Percentiles rank a stretch among this genome's conserved stretches.
These are phyloP conservation scores for Bondarzewia mesenterica DNA, from an alignment of 1,284 basidiomycete genomes.

Conservation along the genomic window DNA sequence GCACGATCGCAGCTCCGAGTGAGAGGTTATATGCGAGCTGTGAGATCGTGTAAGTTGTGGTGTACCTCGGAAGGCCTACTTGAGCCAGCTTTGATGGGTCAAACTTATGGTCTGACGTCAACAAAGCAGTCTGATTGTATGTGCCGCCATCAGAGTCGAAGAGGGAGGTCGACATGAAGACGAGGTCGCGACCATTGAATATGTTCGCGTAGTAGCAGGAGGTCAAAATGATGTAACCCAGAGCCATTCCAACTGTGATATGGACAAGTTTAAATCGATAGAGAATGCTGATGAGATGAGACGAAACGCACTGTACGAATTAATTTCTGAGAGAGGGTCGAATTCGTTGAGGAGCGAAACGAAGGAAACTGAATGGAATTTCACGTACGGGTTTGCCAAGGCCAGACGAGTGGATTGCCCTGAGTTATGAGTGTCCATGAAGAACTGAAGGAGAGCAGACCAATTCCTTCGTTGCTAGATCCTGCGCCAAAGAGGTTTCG, in stretches of 20 bases:
- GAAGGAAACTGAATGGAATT: constrained; percentile 5
- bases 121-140: constrained; percentile 39
- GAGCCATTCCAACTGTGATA: constrained; percentile 35
- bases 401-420: constrained; percentile 44
- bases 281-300: background rate
- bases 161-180: constrained; percentile 42
- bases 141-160: constrained; percentile 31
- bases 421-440: constrained; percentile 49
- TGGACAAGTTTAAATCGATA: background rate
- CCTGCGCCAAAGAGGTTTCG: constrained; percentile 45
- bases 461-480: constrained; percentile 44
- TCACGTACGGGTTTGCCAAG: constrained; percentile 37
- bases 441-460: constrained; percentile 38
- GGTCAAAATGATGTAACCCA: constrained; percentile 40
- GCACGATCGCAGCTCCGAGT: constrained; percentile 39
- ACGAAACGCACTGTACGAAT: constrained; percentile 27
- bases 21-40: constrained; percentile 43
- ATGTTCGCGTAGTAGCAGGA: constrained; percentile 39
- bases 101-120: constrained; percentile 33
- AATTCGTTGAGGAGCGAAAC: constrained; percentile 1
- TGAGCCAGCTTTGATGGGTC: constrained; percentile 29
- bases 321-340: constrained; percentile 23
- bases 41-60: constrained; percentile 41
- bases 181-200: constrained; percentile 37
- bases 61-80: constrained; percentile 38